These are phyloP conservation scores for Rubia peregrina DNA, from an alignment of 305 asterid species.

Conservation along the genomic window DNA sequence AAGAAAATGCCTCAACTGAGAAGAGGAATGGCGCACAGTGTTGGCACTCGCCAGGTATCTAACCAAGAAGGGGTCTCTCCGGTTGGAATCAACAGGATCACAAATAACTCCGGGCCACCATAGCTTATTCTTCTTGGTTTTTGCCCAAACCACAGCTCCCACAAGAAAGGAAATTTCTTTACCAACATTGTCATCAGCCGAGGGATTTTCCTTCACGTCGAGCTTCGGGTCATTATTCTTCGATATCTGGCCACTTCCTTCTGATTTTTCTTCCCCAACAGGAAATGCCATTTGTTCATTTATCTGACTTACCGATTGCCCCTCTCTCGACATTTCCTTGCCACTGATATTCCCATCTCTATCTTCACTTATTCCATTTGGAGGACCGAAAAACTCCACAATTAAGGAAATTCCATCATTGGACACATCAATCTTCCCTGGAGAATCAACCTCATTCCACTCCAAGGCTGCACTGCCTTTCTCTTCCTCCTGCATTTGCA, in stretches of 20 bases:
- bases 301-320: constrained; percentile 3
- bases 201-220: constrained; percentile 6
- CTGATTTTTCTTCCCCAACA: constrained; percentile 6
- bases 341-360: constrained; percentile 11
- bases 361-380: constrained; percentile 29
- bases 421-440: constrained; percentile 35
- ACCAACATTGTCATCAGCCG: constrained; percentile 10
- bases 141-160: constrained; percentile 73
- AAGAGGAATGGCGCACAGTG: constrained; percentile 39
- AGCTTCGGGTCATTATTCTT: background rate
- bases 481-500: constrained; percentile 16
- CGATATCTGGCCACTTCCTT: constrained; percentile 11
- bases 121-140: constrained; percentile 38
- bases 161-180: constrained; percentile 28
- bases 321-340: constrained; percentile 15
- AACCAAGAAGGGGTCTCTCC: constrained; percentile 34
- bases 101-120: constrained; percentile 89
- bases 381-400: constrained; percentile 66
- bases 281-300: constrained; percentile 2
- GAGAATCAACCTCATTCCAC: constrained; percentile 28
- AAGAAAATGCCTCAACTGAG: constrained; percentile 57
- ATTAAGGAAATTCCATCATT: constrained; percentile 44
- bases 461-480: constrained; percentile 21
- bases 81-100: constrained; percentile 34
- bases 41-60: constrained; percentile 45